phyloP scores from a whole-genome alignment of 306 rosid species.

The Prunus mira region DNA sequence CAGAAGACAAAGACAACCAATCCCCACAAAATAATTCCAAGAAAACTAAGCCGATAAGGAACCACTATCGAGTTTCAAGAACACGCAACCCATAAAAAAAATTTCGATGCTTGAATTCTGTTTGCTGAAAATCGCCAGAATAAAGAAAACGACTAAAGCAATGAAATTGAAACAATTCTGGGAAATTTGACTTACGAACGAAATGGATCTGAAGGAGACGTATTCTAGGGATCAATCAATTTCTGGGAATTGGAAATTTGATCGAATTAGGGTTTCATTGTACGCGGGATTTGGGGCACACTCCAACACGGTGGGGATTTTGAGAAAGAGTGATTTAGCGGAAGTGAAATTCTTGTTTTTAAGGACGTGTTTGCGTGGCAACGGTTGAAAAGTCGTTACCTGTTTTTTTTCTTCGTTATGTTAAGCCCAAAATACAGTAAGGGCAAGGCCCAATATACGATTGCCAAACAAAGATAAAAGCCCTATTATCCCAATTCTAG shows the following conservation, averaged over 20 bases:
- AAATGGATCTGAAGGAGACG: conserved; percentile 11
- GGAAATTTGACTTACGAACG: conserved; percentile 44
- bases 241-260: not conserved
- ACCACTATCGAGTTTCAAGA: not conserved
- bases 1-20: conserved; percentile 14
- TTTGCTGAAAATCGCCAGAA: not conserved
- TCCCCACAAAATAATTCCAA: conserved; percentile 7
- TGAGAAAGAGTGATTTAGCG: not conserved
- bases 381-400: not conserved
- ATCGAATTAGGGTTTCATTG: conserved; percentile 41
- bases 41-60: not conserved
- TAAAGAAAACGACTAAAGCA: not conserved
- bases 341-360: not conserved
- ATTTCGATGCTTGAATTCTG: not conserved
- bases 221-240: not conserved
- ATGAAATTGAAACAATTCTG: not conserved
- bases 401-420: not conserved
- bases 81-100: conserved; percentile 1
- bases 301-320: not conserved
- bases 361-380: not conserved
- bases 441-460: not conserved
- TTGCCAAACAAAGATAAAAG: not conserved
- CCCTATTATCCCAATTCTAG: not conserved
- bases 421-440: not conserved
- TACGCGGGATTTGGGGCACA: not conserved